Evolutionary conservation across 192 early-diverging fungal genomes (phyloP).

Genomic region (Gamsiella multidivaricata): DNA sequence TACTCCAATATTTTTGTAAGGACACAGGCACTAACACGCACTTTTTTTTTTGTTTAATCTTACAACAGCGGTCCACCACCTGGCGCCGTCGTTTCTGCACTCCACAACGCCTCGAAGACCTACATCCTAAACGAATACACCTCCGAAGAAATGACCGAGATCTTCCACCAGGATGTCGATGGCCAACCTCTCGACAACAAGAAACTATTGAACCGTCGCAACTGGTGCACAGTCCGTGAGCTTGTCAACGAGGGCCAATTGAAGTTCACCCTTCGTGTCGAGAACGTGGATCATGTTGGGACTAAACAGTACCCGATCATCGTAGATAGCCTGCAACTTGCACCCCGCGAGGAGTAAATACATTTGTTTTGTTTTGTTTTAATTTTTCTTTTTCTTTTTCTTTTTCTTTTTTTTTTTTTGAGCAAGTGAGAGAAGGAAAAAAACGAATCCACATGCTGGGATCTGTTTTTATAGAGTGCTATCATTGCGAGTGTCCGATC

Average conservation of each 20-base stretch:
- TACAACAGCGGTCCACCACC: slow-evolving; percentile 71
- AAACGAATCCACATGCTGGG: too few species aligned
- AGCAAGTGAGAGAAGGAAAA: neutral
- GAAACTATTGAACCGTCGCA: slow-evolving; percentile 69
- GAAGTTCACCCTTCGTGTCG: slow-evolving; percentile 65
- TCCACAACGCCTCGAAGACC: slow-evolving; percentile 70
- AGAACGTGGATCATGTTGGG: slow-evolving; percentile 62
- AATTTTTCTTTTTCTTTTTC: neutral
- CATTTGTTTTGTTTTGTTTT: neutral
- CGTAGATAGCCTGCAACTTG: slow-evolving; percentile 25
- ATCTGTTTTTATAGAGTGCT: too few species aligned
- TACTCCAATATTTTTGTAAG: neutral
- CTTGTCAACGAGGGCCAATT: slow-evolving; percentile 43
- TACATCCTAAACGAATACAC: slow-evolving; percentile 69
- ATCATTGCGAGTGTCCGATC: too few species aligned
- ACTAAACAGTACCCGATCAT: slow-evolving; percentile 61
- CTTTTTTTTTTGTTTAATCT: neutral
- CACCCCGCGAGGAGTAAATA: slow-evolving; percentile 16
- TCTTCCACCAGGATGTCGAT: slow-evolving; percentile 77
- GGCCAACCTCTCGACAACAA: slow-evolving; percentile 55
- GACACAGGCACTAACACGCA: neutral
- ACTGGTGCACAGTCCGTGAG: slow-evolving; percentile 67
- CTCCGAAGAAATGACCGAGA: slow-evolving; percentile 77
- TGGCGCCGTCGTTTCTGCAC: slow-evolving; percentile 69
- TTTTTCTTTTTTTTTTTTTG: neutral